Evolutionary conservation across 2,329 filamentous ascomycete species (phyloP).

Genomic region (Stachybotrys chartarum): DNA sequence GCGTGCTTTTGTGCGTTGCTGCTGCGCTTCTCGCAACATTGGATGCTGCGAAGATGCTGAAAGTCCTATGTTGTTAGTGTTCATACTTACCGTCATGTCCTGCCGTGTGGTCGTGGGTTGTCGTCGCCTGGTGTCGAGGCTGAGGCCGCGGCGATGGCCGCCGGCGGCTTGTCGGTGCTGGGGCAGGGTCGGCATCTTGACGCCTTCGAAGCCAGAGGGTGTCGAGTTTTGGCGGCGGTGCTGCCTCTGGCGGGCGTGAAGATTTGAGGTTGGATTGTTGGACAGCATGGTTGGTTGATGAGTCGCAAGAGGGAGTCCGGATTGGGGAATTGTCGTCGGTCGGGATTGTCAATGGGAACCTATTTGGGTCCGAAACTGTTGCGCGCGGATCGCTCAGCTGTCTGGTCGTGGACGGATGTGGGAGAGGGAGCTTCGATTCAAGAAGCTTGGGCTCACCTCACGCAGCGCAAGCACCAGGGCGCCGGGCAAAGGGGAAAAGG

Average conservation of each 20-base stretch:
- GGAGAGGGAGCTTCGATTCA: background rate
- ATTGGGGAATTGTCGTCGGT: slow-evolving; percentile 40
- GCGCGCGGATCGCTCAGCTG: background rate
- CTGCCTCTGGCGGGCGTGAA: slow-evolving; percentile 49
- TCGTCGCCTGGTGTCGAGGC: slow-evolving; percentile 67
- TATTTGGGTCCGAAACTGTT: slow-evolving; percentile 37
- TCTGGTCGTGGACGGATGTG: background rate
- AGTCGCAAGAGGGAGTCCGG: slow-evolving; percentile 65
- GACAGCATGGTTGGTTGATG: slow-evolving; percentile 62
- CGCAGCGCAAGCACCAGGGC: slow-evolving; percentile 74
- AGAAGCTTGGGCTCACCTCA: slow-evolving; percentile 50
- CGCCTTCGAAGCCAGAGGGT: slow-evolving; percentile 68
- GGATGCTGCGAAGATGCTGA: slow-evolving; percentile 57
- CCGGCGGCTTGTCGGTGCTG: slow-evolving; percentile 30
- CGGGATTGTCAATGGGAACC: slow-evolving; percentile 44
- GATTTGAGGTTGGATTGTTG: slow-evolving; percentile 57
- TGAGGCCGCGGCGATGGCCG: slow-evolving; percentile 75
- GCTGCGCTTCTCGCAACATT: slow-evolving; percentile 81
- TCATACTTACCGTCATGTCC: slow-evolving; percentile 39
- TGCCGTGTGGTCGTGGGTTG: slow-evolving; percentile 31
- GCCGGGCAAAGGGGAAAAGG: slow-evolving; percentile 53
- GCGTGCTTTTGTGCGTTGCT: slow-evolving; percentile 71
- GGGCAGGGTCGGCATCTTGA: slow-evolving; percentile 61
- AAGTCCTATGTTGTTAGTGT: slow-evolving; percentile 50
- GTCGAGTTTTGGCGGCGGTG: slow-evolving; percentile 88